Evolutionary conservation across 1,284 basidiomycete genomes (phyloP).

Genomic region (Melampsora americana): DNA sequence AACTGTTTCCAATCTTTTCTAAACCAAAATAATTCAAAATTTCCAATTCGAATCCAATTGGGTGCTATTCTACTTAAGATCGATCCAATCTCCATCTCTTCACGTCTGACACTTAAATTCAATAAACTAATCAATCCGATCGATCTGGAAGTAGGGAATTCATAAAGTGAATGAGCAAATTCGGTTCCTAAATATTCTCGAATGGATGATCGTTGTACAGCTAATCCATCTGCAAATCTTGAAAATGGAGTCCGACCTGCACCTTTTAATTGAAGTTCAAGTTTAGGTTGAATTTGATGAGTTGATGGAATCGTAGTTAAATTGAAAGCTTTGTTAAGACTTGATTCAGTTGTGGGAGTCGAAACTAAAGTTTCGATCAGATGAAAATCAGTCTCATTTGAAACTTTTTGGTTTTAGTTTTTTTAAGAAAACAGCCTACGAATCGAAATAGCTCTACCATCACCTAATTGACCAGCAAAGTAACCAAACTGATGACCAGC

Average conservation of each 20-base stretch:
- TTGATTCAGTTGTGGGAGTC: not conserved
- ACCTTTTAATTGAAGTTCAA: slow-evolving; percentile 53
- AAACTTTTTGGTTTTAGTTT: too few relatives aligned
- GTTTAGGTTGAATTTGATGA: slow-evolving; percentile 47
- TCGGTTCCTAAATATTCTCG: slow-evolving; percentile 50
- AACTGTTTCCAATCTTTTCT: slow-evolving; percentile 45
- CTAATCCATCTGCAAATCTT: slow-evolving; percentile 53
- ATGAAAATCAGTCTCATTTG: not conserved
- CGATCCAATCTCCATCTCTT: slow-evolving; percentile 73
- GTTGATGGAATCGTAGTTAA: not conserved
- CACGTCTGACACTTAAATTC: slow-evolving; percentile 70
- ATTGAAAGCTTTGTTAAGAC: not conserved
- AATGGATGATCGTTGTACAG: slow-evolving; percentile 50
- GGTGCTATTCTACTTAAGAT: slow-evolving; percentile 80
- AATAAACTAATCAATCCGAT: slow-evolving; percentile 77
- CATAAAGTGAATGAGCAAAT: slow-evolving; percentile 54
- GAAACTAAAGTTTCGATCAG: not conserved
- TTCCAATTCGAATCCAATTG: slow-evolving; percentile 87
- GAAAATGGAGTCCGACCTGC: slow-evolving; percentile 53
- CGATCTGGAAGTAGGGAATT: slow-evolving; percentile 83
- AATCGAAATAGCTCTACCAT: slow-evolving; percentile 79
- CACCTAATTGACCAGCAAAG: slow-evolving; percentile 96
- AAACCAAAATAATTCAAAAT: slow-evolving; percentile 70
- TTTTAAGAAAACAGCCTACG: not conserved
- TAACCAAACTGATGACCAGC: slow-evolving; percentile 59